Base-by-base conservation (phyloP, 768 basidiomycete species). In the Rhodotorula kratochvilovae region DNA sequence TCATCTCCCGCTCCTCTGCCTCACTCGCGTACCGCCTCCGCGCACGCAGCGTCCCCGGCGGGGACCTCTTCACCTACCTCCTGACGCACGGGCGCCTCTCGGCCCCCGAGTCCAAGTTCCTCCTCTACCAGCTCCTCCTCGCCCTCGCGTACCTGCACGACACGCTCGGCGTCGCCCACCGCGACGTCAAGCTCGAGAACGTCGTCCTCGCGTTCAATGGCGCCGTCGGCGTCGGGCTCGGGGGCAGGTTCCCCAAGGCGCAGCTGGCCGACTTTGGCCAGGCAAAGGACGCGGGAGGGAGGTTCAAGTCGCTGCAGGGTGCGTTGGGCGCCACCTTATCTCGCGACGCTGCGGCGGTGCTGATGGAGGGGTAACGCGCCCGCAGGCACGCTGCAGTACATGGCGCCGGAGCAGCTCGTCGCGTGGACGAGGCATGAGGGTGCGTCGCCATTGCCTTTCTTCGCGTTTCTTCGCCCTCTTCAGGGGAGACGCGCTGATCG, bases 21-120 rank as follows among this genome's bases (percentile, higher is more conserved):
- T 27, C 0, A 31, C 16, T 46, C 13, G 6, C 31, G 1, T 23
- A 4, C 29, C 27, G 29, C 31, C 3, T 27, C 23, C n/a, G 29
- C n/a, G n/a, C n/a, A n/a, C n/a, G n/a, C 51, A 74, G 73, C 27
- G 66, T 74, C 10, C 61, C 68, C 12, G 73, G 73, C 27, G 73
- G 73, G 31, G 73, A 74, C 45, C 68, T 74, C 46, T 70, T 70
- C 66, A 57, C 66, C 5, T 70, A 70, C 69, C 66, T 74, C 53
- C 36, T 63, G 62, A 68, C 61, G 54, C 58, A 31, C 33, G 45
- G 42, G 23, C 58, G 60, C 3, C 62, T 70, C 59, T 58, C 63
- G 25, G 66, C 68, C 0, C 68, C 73, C 31, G 62, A 74, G 56
- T 61, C 56, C 48, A 71, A 71, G 54, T 71, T 57, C 43, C 39